phyloP scores from a whole-genome alignment of 441 rosid species.

The Euphorbia celastroides region DNA sequence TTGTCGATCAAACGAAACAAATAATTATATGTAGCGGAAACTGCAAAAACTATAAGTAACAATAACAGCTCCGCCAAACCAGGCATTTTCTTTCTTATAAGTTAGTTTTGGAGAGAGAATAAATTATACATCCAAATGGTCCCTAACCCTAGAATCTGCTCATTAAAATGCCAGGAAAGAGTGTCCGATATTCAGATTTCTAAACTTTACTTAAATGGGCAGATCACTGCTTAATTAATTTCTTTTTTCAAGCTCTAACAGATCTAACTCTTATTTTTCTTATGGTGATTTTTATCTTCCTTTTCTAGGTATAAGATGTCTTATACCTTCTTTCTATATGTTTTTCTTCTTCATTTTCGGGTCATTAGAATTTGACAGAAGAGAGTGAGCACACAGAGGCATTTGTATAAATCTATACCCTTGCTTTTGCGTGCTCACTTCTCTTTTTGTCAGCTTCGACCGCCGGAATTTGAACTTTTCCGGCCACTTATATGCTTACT shows the following conservation, averaged over 20 bases:
- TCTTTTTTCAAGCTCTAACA: constrained; percentile 23
- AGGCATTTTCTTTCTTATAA: too few species aligned
- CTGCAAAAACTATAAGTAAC: too few species aligned
- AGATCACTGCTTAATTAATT: not conserved
- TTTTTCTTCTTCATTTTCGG: constrained; percentile 1
- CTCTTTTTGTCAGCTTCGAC: constrained; percentile 75
- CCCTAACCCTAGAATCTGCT: constrained; percentile 16
- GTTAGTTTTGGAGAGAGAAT: too few species aligned
- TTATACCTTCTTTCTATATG: not conserved
- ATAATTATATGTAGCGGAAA: too few species aligned
- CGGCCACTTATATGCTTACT: constrained; percentile 23
- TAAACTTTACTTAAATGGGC: constrained; percentile 30
- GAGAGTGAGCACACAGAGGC: constrained; percentile 99
- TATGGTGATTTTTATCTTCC: not conserved
- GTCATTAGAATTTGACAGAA: constrained; percentile 85
- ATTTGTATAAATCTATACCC: constrained; percentile 52
- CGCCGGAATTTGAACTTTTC: constrained; percentile 29
- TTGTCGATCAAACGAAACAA: too few species aligned
- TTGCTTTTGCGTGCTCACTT: constrained; percentile 94
- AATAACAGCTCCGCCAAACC: too few species aligned
- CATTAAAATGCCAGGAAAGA: constrained; percentile 6
- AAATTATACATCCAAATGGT: not conserved
- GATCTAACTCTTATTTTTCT: constrained; percentile 37
- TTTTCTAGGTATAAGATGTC: too few species aligned
- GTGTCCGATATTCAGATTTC: not conserved